Evolutionary conservation across 257 asterid genomes (phyloP), one percentile per base, ranked within the genome.

Genomic region (Solanum virginianum): DNA sequence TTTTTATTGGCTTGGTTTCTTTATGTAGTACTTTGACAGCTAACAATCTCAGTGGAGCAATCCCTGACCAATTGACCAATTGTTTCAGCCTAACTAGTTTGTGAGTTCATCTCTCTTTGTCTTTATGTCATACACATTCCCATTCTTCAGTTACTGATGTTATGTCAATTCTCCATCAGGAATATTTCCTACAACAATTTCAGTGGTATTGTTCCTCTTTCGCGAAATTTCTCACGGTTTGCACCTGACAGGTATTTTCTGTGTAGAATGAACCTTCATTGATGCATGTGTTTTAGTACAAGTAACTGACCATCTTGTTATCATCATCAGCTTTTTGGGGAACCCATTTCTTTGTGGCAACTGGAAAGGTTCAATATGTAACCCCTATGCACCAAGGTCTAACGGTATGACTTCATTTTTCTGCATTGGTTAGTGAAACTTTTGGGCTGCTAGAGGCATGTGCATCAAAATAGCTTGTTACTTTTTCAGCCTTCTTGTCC

Each of bases 311-410:
- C 41, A 4, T 43, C 39, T 83, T 32, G 69, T 20, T 77, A 63
- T n/a, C 80, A 14, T 66, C 75, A 18, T 26, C 92, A 97, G 99
- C 91, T 97, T 93, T 90, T 71, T 90, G 10, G 98, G 98, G 62
- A 97, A 97, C 81, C 94, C 94, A 10, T 90, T 94, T 18, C 75
- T 97, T 72, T 93, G 97, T 81, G 98, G 99, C 43, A 95, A 91
- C 88, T 97, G 99, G 99, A 82, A 85, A 87, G 98, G 98, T 85
- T 97, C 98, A 2, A 91, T 93, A 87, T 93, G 98, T 80, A 90
- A 91, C 86, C 97, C 97, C 13, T 90, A 86, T 88, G 88, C 93
- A 36, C 80, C 90, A 15, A 95, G 92, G 85, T 80, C 97, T 22
- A 92, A 89, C 86, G 98, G 99, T 95, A 88, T 55, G 29, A 60